Evolutionary conservation across 1,139 yeast species (phyloP).

Genomic region (Nakaseomyces uthaithaninus): DNA sequence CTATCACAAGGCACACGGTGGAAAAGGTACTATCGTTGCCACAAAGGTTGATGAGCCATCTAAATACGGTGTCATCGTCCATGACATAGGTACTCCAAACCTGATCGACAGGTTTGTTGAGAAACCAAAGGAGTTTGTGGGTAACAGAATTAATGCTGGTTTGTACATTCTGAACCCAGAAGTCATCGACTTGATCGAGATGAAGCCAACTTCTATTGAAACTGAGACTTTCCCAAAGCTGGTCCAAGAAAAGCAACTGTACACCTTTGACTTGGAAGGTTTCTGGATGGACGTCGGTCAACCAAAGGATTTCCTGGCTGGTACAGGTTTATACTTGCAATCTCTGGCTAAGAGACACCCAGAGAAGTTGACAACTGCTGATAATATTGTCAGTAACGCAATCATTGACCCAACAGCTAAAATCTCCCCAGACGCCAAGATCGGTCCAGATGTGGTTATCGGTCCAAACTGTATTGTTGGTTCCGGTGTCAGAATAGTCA

Average conservation of each 20-base stretch:
- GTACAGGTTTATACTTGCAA: slow-evolving; percentile 86
- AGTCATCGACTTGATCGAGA: slow-evolving; percentile 90
- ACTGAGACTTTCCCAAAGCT: slow-evolving; percentile 98
- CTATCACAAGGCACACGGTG: slow-evolving; percentile 95
- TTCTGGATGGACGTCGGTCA: slow-evolving; percentile 99
- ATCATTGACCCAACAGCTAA: slow-evolving; percentile 91
- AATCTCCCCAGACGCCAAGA: slow-evolving; percentile 86
- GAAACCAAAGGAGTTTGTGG: slow-evolving; percentile 98
- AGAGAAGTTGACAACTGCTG: slow-evolving; percentile 51
- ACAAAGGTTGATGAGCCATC: slow-evolving; percentile 99
- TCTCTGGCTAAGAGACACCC: slow-evolving; percentile 78
- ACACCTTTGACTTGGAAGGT: slow-evolving; percentile 96
- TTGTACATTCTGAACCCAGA: slow-evolving; percentile 93
- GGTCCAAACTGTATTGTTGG: slow-evolving; percentile 97
- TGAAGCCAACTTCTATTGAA: slow-evolving; percentile 98
- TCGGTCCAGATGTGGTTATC: slow-evolving; percentile 96
- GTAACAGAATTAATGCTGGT: slow-evolving; percentile 97
- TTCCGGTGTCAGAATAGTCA: slow-evolving; percentile 96
- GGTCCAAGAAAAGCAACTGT: slow-evolving; percentile 80
- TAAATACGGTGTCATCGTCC: slow-evolving; percentile 98
- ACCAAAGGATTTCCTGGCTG: slow-evolving; percentile 98
- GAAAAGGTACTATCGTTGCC: slow-evolving; percentile 96
- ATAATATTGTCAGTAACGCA: slow-evolving; percentile 86
- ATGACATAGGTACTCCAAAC: slow-evolving; percentile 85
- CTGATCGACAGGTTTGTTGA: slow-evolving; percentile 97